Base-by-base conservation (phyloP, 257 asterid species). In the Agastache rugosa region DNA sequence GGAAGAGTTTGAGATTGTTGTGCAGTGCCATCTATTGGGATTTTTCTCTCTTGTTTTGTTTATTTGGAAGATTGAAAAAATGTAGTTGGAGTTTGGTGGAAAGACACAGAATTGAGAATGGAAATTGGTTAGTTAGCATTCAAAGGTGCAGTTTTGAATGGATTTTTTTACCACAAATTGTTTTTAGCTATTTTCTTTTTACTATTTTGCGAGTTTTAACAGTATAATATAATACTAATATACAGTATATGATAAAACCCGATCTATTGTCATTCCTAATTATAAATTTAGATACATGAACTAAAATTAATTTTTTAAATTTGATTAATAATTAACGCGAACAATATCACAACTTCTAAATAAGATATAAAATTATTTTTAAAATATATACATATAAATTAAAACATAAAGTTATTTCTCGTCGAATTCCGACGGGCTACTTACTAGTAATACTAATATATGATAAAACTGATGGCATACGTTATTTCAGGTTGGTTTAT, bases 1-100 rank as follows among this genome's bases (percentile, higher is more conserved):
- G 69, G 62, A 81, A 78, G 5, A 76, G 54, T 17, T 41, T 70
- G 63, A 71, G 67, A 66, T 74, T 72, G 67, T 63, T 69, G 20
- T 56, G 48, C 34, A 41, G 29, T 54, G 80, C 79, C 86, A 81
- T 83, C 35, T 67, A 23, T 34, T 29, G 12, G 55, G 17, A n/a
- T 34, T 22, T 27, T 41, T 42, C 60, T 31, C 17, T 64, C 7
- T n/a, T 63, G 5, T 20, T 35, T 0, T 70, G 11, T 22, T 55
- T 65, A 2, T 71, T 56, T 23, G 71, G 27, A 15, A 23, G 19
- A 4, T 56, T 8, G 22, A 54, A 12, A 27, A 6, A 31, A 72
- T 72, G 72, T 42, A 8, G 29, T n/a, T 22, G 54, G 69, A 35
- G 56, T 58, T 58, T 58, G 39, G 63, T 16, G 61, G 75, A 29